Base-by-base conservation (phyloP, 148 eudicot species). In the Spergularia marina region DNA sequence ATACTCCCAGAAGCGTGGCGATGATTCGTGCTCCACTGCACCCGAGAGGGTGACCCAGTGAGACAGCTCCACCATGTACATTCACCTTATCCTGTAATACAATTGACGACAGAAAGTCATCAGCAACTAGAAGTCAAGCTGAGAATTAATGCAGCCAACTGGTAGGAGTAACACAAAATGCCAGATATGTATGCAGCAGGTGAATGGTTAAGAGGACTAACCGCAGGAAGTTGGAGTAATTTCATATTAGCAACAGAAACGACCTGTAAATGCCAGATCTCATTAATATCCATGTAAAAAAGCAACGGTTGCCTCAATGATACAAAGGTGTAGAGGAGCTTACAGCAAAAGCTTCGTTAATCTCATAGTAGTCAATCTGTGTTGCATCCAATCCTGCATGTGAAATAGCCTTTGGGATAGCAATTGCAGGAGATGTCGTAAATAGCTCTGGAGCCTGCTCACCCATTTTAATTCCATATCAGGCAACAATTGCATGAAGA, bases 21-120 rank as follows among this genome's bases (percentile, higher is more conserved):
- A 92, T 76, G 74, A 95, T 92, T 82, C 98, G 97, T 71, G 98
- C 98, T 74, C 98, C 98, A 80, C 98, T 95, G 85, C 98, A 92
- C 73, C 98, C 98, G 25, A 95, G 94, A 86, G 98, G 98, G 83
- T 95, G 98, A 41, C 98, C 98, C 84, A 95, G 79, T 39, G 98
- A 90, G 53, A 95, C 98, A 72, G 97, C 98, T 83, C 98, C 98
- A 70, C 98, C 98, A 76, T 95, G 92, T 71, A 92, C 89, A 68
- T 95, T 95, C 62, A 95, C 88, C 83, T 88, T 92, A 25, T 92
- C 98, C 98, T 95, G 82, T 79, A 85, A 68, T 44, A 53, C 49
- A 64, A 66, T 64, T 68, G 68, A 59, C 10, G 34, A 54, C 59
- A 65, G 18, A 57, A 58, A 17, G 52, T 75, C 53, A 80, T 51